phyloP scores from a whole-genome alignment of 1,284 basidiomycete genomes.

The Cutaneotrichosporon daszewskae region DNA sequence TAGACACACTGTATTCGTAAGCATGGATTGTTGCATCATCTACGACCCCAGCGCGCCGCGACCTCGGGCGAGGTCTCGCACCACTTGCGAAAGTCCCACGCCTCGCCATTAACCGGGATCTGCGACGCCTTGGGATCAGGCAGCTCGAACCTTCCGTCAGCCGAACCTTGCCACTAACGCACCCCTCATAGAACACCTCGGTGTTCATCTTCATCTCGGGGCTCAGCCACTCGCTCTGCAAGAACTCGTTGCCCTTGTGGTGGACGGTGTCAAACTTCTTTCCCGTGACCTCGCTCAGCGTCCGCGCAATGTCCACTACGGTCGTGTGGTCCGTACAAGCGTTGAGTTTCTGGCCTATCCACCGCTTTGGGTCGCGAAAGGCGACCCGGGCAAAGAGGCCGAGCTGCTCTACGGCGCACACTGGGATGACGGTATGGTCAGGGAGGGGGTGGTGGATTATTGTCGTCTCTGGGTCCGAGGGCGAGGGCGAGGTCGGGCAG shows the following conservation, averaged over 20 bases:
- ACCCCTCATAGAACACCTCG: not conserved
- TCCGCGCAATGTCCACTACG: constrained; percentile 1
- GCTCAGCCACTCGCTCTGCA: not conserved
- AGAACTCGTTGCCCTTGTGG: not conserved
- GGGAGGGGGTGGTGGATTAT: constrained; percentile 6
- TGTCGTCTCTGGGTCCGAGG: constrained; percentile 4
- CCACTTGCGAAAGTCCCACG: no score
- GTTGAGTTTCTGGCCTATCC: constrained; percentile 10
- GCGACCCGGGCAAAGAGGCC: constrained; percentile 14
- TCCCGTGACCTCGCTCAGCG: constrained; percentile 2
- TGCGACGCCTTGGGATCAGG: no score
- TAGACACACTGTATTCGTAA: not conserved
- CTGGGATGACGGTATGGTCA: constrained; percentile 10
- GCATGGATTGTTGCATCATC: constrained; percentile 1
- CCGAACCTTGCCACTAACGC: no score
- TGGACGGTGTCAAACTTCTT: not conserved
- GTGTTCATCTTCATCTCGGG: not conserved
- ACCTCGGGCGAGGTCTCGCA: no score
- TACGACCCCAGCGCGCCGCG: no score
- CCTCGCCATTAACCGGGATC: no score
- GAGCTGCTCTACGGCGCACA: constrained; percentile 10
- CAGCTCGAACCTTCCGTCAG: no score
- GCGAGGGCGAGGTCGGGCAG: not conserved
- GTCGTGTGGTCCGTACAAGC: constrained; percentile 2
- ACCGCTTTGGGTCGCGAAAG: constrained; percentile 9